Evolutionary conservation across 202 grass and related monocot genomes (phyloP), one percentile per base, ranked within the genome.

Genomic region (Schoenoplectus tabernaemontani): DNA sequence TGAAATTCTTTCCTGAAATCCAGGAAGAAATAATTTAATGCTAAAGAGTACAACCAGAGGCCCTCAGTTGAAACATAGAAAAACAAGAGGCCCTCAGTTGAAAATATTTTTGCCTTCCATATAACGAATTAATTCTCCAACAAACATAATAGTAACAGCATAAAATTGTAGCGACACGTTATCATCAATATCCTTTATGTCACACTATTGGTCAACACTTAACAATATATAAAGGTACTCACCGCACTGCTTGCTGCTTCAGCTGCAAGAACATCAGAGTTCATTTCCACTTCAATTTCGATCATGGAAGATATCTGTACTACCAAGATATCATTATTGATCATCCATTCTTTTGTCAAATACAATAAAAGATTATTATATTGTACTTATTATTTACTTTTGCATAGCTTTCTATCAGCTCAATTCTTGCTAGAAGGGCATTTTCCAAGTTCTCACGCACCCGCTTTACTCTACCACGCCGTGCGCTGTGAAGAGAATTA

Each of bases 211-310:
- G 15, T 34, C 11, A 2, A 26, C n/a, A n/a, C n/a, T 75, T 75
- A 9, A 74, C 36, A 36, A 54, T 34, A 54, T 56, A 54, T 17
- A 9, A 53, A 58, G 37, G 44, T 75, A 9, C 94, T 98, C 75
- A 95, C 95, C 24, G 89, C 89, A 83, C 82, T 90, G 44, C 88
- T 87, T 76, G 90, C 95, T 76, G 86, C 91, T 89, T 94, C 95
- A 89, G 95, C 95, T 43, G 85, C 88, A 78, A 98, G 85, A 95
- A 98, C 95, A 83, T 91, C 89, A 20, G 86, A 90, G 82, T 92
- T 87, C 95, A 98, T 95, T 87, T 98, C 95, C 53, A 98, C 86
- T 98, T 98, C 95, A 80, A 98, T 98, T 86, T 98, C 91, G 73
- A 98, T 95, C 95, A 98, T 98, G 41, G 95, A 98, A 87, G 91